A percentile compares a stretch with the other conserved stretches of the same genome.
phyloP scores from a whole-genome alignment of 2,329 filamentous ascomycete species.

The Neocatenulostroma microsporum region DNA sequence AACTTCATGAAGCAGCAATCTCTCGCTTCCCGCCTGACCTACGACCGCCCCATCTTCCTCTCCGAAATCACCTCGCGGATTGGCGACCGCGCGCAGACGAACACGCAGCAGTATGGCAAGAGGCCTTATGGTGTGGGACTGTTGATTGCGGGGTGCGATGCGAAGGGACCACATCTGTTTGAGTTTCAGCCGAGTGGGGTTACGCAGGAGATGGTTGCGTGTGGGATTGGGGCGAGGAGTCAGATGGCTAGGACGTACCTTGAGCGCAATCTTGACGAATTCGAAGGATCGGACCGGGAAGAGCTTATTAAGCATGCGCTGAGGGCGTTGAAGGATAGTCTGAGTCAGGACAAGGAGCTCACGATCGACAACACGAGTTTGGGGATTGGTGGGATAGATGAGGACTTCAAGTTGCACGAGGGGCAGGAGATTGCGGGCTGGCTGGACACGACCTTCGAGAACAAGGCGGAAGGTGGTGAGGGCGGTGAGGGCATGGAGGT shows the following conservation, averaged over 20 bases:
- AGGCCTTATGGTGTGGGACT: conserved; percentile 93
- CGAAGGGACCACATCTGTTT: conserved; percentile 88
- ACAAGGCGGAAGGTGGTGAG: conserved; percentile 28
- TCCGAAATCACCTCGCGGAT: conserved; percentile 85
- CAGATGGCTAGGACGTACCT: conserved; percentile 98
- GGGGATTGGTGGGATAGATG: conserved; percentile 76
- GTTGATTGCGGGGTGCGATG: conserved; percentile 87
- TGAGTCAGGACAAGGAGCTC: conserved; percentile 95
- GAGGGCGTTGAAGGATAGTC: conserved; percentile 84
- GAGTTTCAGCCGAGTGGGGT: conserved; percentile 96
- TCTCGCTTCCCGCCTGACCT: conserved; percentile 88
- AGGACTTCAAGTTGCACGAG: conserved; percentile 86
- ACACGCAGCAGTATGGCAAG: conserved; percentile 96
- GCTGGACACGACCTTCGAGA: conserved; percentile 62
- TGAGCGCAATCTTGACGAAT: conserved; percentile 81
- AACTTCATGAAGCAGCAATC: conserved; percentile 99
- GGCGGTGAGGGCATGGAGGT: conserved; percentile 30
- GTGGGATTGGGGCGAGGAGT: conserved; percentile 88
- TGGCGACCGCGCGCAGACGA: conserved; percentile 91
- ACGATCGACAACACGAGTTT: conserved; percentile 96
- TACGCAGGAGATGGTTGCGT: conserved; percentile 95
- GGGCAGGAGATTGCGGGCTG: conserved; percentile 78
- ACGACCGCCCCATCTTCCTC: conserved; percentile 86
- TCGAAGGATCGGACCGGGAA: conserved; percentile 67
- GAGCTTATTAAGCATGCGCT: conserved; percentile 87